phyloP scores from a whole-genome alignment of 441 rosid species.

The Corymbia citriodora region DNA sequence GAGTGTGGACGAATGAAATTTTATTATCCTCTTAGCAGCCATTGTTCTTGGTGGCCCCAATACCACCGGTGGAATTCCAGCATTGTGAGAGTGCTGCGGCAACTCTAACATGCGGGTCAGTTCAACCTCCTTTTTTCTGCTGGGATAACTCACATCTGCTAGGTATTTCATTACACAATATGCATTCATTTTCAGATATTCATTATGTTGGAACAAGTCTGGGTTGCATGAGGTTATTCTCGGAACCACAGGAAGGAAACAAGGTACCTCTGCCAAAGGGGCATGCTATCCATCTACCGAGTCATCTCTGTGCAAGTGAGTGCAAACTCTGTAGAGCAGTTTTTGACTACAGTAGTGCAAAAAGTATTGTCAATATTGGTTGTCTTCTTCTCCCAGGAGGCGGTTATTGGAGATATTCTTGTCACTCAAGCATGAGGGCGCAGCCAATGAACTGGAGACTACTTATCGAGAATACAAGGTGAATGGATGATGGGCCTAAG shows the following conservation, averaged over 20 bases:
- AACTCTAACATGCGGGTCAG: conserved; percentile 90
- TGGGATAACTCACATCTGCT: neutral
- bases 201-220: conserved; percentile 78
- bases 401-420: conserved; percentile 50
- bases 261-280: conserved; percentile 88
- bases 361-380: neutral
- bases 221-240: conserved; percentile 90
- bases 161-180: neutral
- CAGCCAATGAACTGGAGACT: conserved; percentile 18
- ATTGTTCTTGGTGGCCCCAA: conserved; percentile 47
- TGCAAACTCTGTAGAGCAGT: neutral
- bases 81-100: conserved; percentile 71
- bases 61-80: conserved; percentile 77
- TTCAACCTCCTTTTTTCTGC: conserved; percentile 2
- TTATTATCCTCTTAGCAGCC: conserved; percentile 47
- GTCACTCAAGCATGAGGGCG: conserved; percentile 19
- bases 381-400: conserved; percentile 30
- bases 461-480: conserved; percentile 84
- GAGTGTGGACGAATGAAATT: neutral
- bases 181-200: conserved; percentile 47
- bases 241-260: conserved; percentile 94
- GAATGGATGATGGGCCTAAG: neutral
- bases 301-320: conserved; percentile 91
- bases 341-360: neutral
- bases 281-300: conserved; percentile 71